Evolutionary conservation across 306 rosid species (phyloP), one percentile per base, ranked within the genome.

Genomic region (Begonia masoniana): DNA sequence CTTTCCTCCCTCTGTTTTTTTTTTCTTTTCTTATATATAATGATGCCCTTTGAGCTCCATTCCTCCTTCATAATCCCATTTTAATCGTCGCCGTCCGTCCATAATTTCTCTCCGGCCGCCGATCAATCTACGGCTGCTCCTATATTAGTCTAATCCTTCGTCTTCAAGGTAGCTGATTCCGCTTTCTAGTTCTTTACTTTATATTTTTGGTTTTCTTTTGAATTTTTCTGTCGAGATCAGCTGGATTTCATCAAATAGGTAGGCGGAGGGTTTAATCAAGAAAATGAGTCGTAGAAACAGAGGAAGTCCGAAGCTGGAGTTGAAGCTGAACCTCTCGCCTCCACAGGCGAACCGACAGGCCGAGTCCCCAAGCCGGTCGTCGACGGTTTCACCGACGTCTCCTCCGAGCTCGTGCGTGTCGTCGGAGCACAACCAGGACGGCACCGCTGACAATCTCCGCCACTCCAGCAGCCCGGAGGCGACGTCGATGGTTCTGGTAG

Each of bases 201-300:
- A 1, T 31, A 1, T 31, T 31, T 31, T 6, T 5, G 39, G 7
- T 31, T 31, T 31, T 31, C 35, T 31, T 31, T 31, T 31, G 39
- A 31, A 31, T 31, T 31, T 21, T 31, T 31, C 7, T 6, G 9
- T 31, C 39, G 5, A 31, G 39, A 5, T 5, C 8, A 4, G 39
- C 8, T 31, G 39, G 39, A 31, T 31, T 5, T 31, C 3, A 4
- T 4, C 39, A 0, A 1, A 31, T 31, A 31, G 39, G 9, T 31
- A 31, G 39, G 39, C 39, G 39, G 39, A 31, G 39, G 39, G 9
- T 31, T 3, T 31, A 31, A 31, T 31, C 39, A 31, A 31, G 35
- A 61, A 50, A 70, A 91, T 86, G 96, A 85, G 88, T 66, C 69
- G 76, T 41, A 71, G 86, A 52, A 85, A 73, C 64, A 87, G 78